Conservation (phyloP, 2,329 filamentous ascomycete genomes). For the Talaromyces sp. region DNA sequence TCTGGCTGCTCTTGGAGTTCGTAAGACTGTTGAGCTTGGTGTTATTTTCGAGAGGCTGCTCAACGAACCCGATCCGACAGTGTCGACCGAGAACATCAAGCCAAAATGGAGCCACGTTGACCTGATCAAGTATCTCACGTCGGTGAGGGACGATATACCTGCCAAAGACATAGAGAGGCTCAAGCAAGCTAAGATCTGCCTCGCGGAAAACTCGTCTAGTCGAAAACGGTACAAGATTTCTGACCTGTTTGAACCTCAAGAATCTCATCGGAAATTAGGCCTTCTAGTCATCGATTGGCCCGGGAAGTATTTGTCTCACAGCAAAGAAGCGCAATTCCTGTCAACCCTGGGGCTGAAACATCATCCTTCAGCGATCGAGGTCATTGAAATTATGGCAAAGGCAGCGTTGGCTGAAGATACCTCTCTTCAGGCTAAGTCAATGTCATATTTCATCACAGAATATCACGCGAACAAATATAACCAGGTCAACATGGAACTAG, state of each 20-base stretch:
- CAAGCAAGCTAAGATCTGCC: conserved; percentile 75
- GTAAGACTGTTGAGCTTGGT: conserved; percentile 91
- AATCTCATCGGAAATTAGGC: conserved; percentile 65
- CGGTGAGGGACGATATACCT: conserved; percentile 86
- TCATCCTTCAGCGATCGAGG: conserved; percentile 68
- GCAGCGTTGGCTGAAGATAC: conserved; percentile 53
- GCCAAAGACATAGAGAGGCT: conserved; percentile 75
- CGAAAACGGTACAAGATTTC: conserved; percentile 66
- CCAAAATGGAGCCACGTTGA: conserved; percentile 88
- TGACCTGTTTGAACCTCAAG: conserved; percentile 78
- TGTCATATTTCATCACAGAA: conserved; percentile 80
- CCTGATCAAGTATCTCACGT: conserved; percentile 88
- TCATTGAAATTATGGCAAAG: conserved; percentile 75
- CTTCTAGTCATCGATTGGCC: conserved; percentile 83
- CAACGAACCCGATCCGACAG: conserved; percentile 51
- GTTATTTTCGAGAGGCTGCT: conserved; percentile 89
- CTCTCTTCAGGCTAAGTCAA: conserved; percentile 63
- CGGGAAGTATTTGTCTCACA: conserved; percentile 64
- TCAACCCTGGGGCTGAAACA: conserved; percentile 68
- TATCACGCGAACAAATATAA: conserved; percentile 76
- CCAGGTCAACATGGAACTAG: conserved; percentile 58
- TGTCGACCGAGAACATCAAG: conserved; percentile 48
- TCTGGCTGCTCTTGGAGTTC: conserved; percentile 75
- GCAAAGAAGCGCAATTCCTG: conserved; percentile 73
- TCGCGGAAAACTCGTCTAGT: conserved; percentile 64